Conservation (phyloP, 768 basidiomycete species). For the Lactarius pseudohatsudake region DNA sequence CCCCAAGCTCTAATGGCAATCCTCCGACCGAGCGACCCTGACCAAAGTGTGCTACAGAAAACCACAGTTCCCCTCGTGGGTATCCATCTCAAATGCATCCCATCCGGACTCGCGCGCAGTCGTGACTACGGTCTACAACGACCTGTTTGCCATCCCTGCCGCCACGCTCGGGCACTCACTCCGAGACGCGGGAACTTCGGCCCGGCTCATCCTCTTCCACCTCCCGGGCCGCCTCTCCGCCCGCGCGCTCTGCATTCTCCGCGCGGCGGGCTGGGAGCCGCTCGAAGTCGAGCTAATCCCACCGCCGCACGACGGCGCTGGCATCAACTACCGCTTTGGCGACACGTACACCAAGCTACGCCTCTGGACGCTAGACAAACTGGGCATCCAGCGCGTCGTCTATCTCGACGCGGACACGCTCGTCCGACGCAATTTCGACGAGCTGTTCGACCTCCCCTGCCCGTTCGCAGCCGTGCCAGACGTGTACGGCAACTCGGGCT, state of each 20-base stretch:
- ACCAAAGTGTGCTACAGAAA: slow-evolving; percentile 8
- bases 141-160: slow-evolving; percentile 36
- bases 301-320: slow-evolving; percentile 42
- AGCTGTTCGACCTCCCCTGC: slow-evolving; percentile 45
- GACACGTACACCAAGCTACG: slow-evolving; percentile 48
- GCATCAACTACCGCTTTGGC: slow-evolving; percentile 38
- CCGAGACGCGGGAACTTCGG: slow-evolving; percentile 35
- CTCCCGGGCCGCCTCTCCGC: slow-evolving; percentile 40
- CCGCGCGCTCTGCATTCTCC: slow-evolving; percentile 41
- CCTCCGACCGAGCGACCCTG: not conserved
- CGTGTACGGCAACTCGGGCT: slow-evolving; percentile 38
- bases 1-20: not conserved
- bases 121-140: slow-evolving; percentile 37
- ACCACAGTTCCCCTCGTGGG: slow-evolving; percentile 11
- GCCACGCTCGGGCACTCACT: slow-evolving; percentile 38
- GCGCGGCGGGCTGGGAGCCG: slow-evolving; percentile 41
- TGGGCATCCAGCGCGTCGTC: slow-evolving; percentile 37
- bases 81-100: not conserved
- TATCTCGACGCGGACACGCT: slow-evolving; percentile 48
- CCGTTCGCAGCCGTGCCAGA: slow-evolving; percentile 45
- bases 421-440: slow-evolving; percentile 44
- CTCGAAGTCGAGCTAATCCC: slow-evolving; percentile 39
- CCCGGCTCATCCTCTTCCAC: slow-evolving; percentile 37
- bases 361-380: slow-evolving; percentile 41
- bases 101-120: slow-evolving; percentile 31